phyloP scores from a whole-genome alignment of 2,329 filamentous ascomycete species.

The Cladobotryum protrusum region DNA sequence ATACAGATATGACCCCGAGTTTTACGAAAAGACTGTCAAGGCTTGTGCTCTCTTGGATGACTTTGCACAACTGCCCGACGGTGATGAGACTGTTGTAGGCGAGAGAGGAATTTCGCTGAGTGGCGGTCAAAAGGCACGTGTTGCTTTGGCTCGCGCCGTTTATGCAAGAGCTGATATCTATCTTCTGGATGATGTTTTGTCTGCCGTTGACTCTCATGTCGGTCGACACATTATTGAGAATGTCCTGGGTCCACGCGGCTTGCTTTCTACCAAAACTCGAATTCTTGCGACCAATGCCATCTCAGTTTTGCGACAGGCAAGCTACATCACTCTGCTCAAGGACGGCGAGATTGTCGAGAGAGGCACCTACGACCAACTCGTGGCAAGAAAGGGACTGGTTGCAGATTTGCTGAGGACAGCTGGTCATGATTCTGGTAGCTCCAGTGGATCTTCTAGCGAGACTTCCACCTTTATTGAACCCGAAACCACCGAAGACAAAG shows the following conservation, averaged over 20 bases:
- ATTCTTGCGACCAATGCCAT: slow-evolving; percentile 95
- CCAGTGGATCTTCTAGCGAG: slow-evolving; percentile 44
- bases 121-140: slow-evolving; percentile 89
- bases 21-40: slow-evolving; percentile 88
- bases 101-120: slow-evolving; percentile 95
- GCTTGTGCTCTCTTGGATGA: slow-evolving; percentile 89
- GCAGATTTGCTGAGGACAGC: slow-evolving; percentile 75
- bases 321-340: slow-evolving; percentile 79
- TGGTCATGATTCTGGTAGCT: slow-evolving; percentile 49
- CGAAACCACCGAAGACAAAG: slow-evolving; percentile 49
- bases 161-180: slow-evolving; percentile 97
- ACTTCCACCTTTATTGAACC: slow-evolving; percentile 52
- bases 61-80: slow-evolving; percentile 86
- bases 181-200: slow-evolving; percentile 86
- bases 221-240: slow-evolving; percentile 92
- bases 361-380: slow-evolving; percentile 83
- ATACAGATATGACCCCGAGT: slow-evolving; percentile 84
- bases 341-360: slow-evolving; percentile 79
- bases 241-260: slow-evolving; percentile 77
- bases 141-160: slow-evolving; percentile 87
- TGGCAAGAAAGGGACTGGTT: slow-evolving; percentile 91
- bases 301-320: slow-evolving; percentile 78
- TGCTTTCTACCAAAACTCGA: slow-evolving; percentile 79
- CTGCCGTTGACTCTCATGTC: slow-evolving; percentile 97
- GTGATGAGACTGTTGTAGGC: slow-evolving; percentile 92